phyloP scores from a whole-genome alignment of 2,329 filamentous ascomycete genomes.

The Fusarium phyllophilum region DNA sequence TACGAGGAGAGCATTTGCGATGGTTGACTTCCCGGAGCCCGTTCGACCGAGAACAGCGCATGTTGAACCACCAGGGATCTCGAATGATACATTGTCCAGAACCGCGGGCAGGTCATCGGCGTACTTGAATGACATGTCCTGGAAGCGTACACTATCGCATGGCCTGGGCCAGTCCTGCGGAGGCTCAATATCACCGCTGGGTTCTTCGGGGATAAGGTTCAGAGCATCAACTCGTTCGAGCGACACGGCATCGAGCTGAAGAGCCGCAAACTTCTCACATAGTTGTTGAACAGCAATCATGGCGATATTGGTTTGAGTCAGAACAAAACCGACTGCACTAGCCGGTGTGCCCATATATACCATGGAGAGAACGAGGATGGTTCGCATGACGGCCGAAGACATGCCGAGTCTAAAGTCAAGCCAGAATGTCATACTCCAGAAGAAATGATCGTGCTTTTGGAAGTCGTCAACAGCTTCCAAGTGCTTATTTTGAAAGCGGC shows the following conservation, averaged over 20 bases:
- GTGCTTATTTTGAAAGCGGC: conserved; percentile 82
- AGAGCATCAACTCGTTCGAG: conserved; percentile 89
- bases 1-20: conserved; percentile 68
- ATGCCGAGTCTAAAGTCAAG: conserved; percentile 76
- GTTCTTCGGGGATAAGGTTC: conserved; percentile 80
- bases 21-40: conserved; percentile 86
- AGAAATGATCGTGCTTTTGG: conserved; percentile 96
- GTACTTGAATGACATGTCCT: conserved; percentile 81
- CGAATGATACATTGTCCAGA: conserved; percentile 73
- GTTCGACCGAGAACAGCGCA: conserved; percentile 82
- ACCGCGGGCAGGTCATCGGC: conserved; percentile 81
- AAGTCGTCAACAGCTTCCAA: conserved; percentile 86
- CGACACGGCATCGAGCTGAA: conserved; percentile 93
- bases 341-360: conserved; percentile 79
- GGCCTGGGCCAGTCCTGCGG: conserved; percentile 81
- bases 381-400: conserved; percentile 75
- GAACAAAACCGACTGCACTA: conserved; percentile 84
- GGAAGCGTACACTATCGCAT: conserved; percentile 77
- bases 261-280: conserved; percentile 82
- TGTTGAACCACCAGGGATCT: conserved; percentile 72
- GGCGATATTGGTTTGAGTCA: conserved; percentile 62
- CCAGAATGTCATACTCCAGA: conserved; percentile 90
- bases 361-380: conserved; percentile 78
- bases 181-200: conserved; percentile 71
- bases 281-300: conserved; percentile 60